phyloP scores from a whole-genome alignment of 2,329 filamentous ascomycete species.

The Rhynchosporium secalis region DNA sequence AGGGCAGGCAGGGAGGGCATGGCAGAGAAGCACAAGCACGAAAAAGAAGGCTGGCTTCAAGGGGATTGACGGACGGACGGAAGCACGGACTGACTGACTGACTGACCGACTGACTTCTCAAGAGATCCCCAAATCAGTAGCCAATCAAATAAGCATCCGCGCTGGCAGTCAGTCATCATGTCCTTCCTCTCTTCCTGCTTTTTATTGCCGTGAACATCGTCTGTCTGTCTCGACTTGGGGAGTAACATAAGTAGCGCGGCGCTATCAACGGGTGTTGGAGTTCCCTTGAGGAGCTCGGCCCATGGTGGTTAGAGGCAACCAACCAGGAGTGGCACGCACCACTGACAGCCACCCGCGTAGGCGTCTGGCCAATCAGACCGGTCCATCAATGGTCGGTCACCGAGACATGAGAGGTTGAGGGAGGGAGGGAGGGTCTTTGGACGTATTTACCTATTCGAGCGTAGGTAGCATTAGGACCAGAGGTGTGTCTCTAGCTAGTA shows the following conservation, averaged over 20 bases:
- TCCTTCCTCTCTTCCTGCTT: not conserved
- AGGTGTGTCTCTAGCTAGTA: not conserved
- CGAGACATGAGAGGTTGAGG: not conserved
- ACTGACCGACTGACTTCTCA: too few species aligned
- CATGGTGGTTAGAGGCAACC: not conserved
- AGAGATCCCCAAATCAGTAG: too few species aligned
- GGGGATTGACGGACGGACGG: too few species aligned
- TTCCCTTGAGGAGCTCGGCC: not conserved
- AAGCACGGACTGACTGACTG: too few species aligned
- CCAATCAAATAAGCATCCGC: too few species aligned
- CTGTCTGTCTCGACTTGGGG: not conserved
- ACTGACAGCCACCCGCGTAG: conserved; percentile 16
- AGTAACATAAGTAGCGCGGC: conserved; percentile 1
- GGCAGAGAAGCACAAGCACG: too few species aligned
- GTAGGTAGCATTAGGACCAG: too few species aligned
- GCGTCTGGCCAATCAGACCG: not conserved
- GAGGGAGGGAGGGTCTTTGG: not conserved
- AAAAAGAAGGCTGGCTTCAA: too few species aligned
- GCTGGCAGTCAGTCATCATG: too few species aligned
- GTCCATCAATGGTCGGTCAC: not conserved
- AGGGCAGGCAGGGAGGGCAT: too few species aligned
- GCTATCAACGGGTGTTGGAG: conserved; percentile 16
- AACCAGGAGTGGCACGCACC: conserved; percentile 5
- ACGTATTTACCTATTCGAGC: too few species aligned
- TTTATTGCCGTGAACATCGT: conserved; percentile 1